Percentiles rank a stretch among this genome's conserved stretches.
Evolutionary conservation across 371 early-diverging fungal species (phyloP).

Genomic region (Mortierella sp.): DNA sequence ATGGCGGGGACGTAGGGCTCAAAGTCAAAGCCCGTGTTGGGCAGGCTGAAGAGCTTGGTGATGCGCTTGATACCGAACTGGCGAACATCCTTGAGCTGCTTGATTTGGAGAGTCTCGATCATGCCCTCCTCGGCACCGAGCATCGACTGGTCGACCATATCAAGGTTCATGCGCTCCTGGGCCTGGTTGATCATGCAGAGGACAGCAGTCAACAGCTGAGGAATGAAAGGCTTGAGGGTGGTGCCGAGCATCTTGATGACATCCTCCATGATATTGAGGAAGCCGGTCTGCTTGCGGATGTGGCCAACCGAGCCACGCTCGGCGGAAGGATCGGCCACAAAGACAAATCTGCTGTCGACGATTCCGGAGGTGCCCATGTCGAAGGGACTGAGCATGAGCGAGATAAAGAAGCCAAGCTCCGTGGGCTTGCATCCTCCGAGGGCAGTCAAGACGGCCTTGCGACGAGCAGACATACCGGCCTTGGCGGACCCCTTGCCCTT

Average conservation of each 20-base stretch:
- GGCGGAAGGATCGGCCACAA: slow-evolving; percentile 28
- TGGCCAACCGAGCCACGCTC: slow-evolving; percentile 60
- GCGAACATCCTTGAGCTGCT: slow-evolving; percentile 75
- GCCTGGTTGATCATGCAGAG: slow-evolving; percentile 77
- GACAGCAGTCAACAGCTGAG: slow-evolving; percentile 75
- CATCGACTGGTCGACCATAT: slow-evolving; percentile 55
- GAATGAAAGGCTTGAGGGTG: slow-evolving; percentile 77
- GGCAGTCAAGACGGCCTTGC: slow-evolving; percentile 85
- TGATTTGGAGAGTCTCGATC: slow-evolving; percentile 46
- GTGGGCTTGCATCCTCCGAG: slow-evolving; percentile 73
- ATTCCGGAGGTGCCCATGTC: slow-evolving; percentile 31
- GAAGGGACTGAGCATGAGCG: slow-evolving; percentile 88
- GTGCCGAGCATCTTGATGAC: slow-evolving; percentile 85
- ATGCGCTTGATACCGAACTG: slow-evolving; percentile 82
- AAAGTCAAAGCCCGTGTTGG: slow-evolving; percentile 77
- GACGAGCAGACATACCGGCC: slow-evolving; percentile 76
- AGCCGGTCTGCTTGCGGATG: slow-evolving; percentile 83
- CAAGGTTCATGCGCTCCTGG: slow-evolving; percentile 54
- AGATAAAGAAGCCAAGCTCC: slow-evolving; percentile 81
- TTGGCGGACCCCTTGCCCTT: slow-evolving; percentile 75
- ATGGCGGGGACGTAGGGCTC: slow-evolving; percentile 80
- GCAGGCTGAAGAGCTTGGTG: slow-evolving; percentile 80
- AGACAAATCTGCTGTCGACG: slow-evolving; percentile 23
- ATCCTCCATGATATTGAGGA: slow-evolving; percentile 85
- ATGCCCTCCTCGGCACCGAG: slow-evolving; percentile 45